These are phyloP conservation scores for Boletellus dicymbophilus DNA, from an alignment of 1,284 basidiomycete genomes.

Conservation along the genomic window DNA sequence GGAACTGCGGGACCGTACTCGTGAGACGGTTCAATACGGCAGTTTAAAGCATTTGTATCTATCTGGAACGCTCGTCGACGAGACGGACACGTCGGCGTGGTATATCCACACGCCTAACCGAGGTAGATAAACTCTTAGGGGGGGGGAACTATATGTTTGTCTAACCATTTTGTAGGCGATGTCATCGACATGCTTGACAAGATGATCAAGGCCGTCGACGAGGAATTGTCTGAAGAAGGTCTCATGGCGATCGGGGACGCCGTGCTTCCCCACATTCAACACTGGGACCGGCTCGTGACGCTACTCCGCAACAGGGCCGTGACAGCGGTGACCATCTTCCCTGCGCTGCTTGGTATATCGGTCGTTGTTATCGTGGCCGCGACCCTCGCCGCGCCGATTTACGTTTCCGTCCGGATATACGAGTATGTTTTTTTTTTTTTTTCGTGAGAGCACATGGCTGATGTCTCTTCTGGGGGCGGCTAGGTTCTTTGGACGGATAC, in stretches of 20 bases:
- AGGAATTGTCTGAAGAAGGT: constrained; percentile 20
- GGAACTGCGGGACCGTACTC: constrained; percentile 1
- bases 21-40: constrained; percentile 9
- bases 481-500: constrained; percentile 7
- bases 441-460: too few relatives aligned
- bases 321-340: constrained; percentile 8
- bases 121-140: constrained; percentile 13
- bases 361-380: constrained; percentile 13
- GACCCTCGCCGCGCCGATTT: constrained; percentile 5
- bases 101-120: constrained; percentile 22
- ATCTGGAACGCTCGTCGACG: constrained; percentile 18
- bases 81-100: constrained; percentile 16
- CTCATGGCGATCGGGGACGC: constrained; percentile 19
- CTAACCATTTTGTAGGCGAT: constrained; percentile 16
- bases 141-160: neutral
- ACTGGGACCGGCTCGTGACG: constrained; percentile 8
- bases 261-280: constrained; percentile 13
- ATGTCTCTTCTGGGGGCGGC: neutral
- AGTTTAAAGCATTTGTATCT: constrained; percentile 21
- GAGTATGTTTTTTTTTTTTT: too few relatives aligned
- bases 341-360: constrained; percentile 18
- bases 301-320: constrained; percentile 1
- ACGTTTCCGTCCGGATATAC: constrained; percentile 8
- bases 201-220: constrained; percentile 25
- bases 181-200: constrained; percentile 24